Base-by-base conservation (phyloP, 2,329 filamentous ascomycete species). In the Cladosporium sp. region DNA sequence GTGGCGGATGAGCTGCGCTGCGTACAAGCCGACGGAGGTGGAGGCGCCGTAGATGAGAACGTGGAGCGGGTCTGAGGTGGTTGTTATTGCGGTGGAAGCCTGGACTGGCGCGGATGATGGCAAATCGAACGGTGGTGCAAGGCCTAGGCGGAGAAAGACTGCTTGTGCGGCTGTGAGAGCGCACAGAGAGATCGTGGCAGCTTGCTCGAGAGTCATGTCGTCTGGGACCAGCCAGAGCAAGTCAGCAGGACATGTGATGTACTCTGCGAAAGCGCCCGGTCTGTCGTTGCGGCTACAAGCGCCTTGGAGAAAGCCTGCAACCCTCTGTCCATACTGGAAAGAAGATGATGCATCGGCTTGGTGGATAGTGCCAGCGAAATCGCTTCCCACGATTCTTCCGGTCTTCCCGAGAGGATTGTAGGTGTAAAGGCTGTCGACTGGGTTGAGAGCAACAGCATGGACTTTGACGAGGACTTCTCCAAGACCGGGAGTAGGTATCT, bases 251-350 rank as follows among this genome's bases (percentile, higher is more conserved):
- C 73, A 65, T 0, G 65, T 69, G 11, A 81, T 65, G 57, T 78
- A 81, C 62, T 83, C 80, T 1, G 81, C 77, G 68, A 83, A 84
- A 0, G 80, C 80, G 7, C 81, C 82, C 0, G 80, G 79, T 0
- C 79, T 76, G 5, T 79, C 74, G 60, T 82, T 82, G 7, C 73
- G 70, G 14, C 76, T 79, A 63, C 76, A 79, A 1, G 80, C 80
- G 18, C 80, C 81, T 65, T 82, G 80, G 0, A 81, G 71, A 46
- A 82, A 82, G 0, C 80, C 80, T 1, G 79, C 73, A 0, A 82
- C 79, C 4, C 75, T 72, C 2, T 73, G 52, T 5, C 79, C 80
- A 33, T 11, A 29, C 2, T 29, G 31, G 49, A 52, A 14, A 14
- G 10, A 23, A 12, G 26, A 26, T 18, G 64, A 14, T 7, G 53